Base-by-base conservation (phyloP, 495 filamentous ascomycete genomes). In the Talaromyces borbonicus region DNA sequence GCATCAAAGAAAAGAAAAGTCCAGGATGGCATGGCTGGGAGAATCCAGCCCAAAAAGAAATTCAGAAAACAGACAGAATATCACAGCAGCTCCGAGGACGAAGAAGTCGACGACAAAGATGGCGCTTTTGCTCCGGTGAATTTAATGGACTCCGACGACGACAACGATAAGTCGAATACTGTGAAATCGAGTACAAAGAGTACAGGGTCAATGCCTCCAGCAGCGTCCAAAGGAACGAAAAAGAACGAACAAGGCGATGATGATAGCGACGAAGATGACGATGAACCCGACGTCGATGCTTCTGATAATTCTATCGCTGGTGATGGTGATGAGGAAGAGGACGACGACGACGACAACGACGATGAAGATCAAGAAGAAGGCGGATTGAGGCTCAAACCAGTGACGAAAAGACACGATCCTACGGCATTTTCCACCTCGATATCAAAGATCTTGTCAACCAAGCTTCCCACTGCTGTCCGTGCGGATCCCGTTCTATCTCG, bases 401-500 rank as follows among this genome's bases (percentile, higher is more conserved):
- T 70, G 11, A 48, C 61, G 5, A 92, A 95, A 60, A 85, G 88
- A 50, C 90, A 95, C 60, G 90, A 98, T 64, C 88, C 92, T 9
- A 67, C 73, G 46, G 87, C 84, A 37, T 96, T 98, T 67, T 85
- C 89, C 6, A 89, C 79, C 18, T 90, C 88, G 30, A 92, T 98
- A 57, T 79, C 81, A 52, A 88, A 88, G 56, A 97, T 98, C 65
- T 74, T 98, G 16, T 72, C 75, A 24, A 85, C 84, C 45, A 97
- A 97, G 66, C 72, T 97, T 2, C 80, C 89, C 0, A 80, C 75
- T 6, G 74, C 81, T 11, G 82, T 85, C 49, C 84, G 90, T 15
- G 71, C 77, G 32, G 93, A 98, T 55, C 93, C 92, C 0, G 85
- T 97, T 20, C 75, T 98, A 8, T 84, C 90, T 4, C 83, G 92